These are phyloP conservation scores for Ceratocystis eucalypticola DNA, from an alignment of 2,329 filamentous ascomycete genomes.

Conservation along the genomic window DNA sequence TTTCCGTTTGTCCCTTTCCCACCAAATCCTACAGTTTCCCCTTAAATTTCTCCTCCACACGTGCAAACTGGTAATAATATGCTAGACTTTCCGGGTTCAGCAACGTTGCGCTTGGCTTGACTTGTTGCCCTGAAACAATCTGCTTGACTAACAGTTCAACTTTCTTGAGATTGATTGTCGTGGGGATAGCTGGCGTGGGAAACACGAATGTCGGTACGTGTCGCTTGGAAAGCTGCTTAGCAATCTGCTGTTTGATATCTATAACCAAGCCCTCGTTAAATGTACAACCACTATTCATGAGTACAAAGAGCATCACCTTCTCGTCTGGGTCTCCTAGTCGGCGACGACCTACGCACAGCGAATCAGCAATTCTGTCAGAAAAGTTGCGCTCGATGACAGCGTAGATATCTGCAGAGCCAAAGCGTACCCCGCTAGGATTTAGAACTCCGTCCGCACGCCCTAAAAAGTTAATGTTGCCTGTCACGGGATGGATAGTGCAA, in stretches of 20 bases:
- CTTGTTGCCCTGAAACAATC: conserved; percentile 60
- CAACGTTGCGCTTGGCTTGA: conserved; percentile 65
- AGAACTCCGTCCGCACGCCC: conserved; percentile 66
- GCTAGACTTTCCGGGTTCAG: conserved; percentile 63
- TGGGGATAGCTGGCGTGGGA: conserved; percentile 68
- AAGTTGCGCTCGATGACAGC: conserved; percentile 56
- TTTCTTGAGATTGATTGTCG: conserved; percentile 73
- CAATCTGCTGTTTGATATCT: conserved; percentile 51
- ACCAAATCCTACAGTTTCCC: not conserved
- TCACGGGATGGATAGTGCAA: conserved; percentile 54
- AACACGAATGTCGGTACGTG: conserved; percentile 71
- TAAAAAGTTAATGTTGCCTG: conserved; percentile 51
- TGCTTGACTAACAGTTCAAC: conserved; percentile 75
- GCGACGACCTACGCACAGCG: conserved; percentile 68
- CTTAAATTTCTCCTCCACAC: conserved; percentile 1
- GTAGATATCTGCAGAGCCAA: conserved; percentile 71
- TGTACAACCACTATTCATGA: conserved; percentile 42
- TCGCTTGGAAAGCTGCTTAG: conserved; percentile 51
- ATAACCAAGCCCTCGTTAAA: conserved; percentile 43
- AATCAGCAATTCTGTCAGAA: conserved; percentile 48
- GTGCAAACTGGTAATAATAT: conserved; percentile 65
- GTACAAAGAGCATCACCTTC: conserved; percentile 40
- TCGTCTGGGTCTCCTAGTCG: conserved; percentile 44
- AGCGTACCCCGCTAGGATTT: conserved; percentile 66
- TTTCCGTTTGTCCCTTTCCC: too few species aligned